Conservation (phyloP, 1,284 basidiomycete species). For the Puccinia triticina region DNA sequence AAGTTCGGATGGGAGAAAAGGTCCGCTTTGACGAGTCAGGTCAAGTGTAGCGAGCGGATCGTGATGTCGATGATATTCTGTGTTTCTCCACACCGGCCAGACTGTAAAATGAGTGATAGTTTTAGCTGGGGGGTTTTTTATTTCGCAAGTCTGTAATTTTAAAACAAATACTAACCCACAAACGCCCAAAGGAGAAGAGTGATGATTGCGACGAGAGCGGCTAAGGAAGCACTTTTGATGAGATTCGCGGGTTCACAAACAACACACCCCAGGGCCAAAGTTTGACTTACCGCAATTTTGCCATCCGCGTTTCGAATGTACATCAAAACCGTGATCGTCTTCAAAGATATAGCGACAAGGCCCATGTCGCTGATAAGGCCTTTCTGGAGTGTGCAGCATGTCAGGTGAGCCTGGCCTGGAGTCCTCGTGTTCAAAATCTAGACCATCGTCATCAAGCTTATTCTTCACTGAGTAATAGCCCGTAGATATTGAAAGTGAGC, state of each 20-base stretch:
- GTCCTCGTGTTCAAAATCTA: slow-evolving; percentile 6
- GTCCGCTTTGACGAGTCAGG: slow-evolving; percentile 7
- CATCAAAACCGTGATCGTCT: neutral
- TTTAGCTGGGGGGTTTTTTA: neutral
- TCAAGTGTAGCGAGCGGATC: neutral
- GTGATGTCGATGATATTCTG: neutral
- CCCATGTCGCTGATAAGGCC: slow-evolving; percentile 11
- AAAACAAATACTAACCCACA: slow-evolving; percentile 13
- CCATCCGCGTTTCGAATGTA: slow-evolving; percentile 32
- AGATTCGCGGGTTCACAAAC: neutral
- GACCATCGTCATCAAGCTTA: slow-evolving; percentile 24
- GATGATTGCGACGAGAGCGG: neutral
- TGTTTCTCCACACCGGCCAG: slow-evolving; percentile 13
- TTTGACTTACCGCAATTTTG: slow-evolving; percentile 20
- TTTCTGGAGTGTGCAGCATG: neutral
- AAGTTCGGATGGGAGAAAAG: slow-evolving; percentile 2
- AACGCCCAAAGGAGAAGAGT: slow-evolving; percentile 3
- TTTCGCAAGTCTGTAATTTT: neutral
- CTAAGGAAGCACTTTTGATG: neutral
- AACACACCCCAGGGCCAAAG: neutral
- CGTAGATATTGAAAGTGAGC: slow-evolving; percentile 5
- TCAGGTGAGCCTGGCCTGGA: slow-evolving; percentile 26
- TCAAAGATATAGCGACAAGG: slow-evolving; percentile 35
- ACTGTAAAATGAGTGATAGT: neutral
- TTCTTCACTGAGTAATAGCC: neutral